These are phyloP conservation scores for Pythium oligandrum DNA, from an alignment of 352 stramenopile species.

Conservation along the genomic window DNA sequence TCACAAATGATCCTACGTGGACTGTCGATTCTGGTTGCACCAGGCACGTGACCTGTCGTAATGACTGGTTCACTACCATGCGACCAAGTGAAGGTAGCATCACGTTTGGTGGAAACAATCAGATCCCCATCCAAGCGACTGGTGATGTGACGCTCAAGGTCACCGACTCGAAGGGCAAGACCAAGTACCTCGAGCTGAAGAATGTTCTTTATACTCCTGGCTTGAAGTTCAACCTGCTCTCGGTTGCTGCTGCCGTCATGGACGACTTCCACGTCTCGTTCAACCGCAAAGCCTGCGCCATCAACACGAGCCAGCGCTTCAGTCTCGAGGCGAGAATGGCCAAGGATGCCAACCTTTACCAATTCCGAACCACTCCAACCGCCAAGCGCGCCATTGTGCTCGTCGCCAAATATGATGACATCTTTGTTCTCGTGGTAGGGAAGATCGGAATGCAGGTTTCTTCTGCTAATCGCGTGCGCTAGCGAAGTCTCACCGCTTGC, in stretches of 20 bases:
- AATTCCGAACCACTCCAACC: neutral
- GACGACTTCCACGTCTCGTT: slow-evolving; percentile 5
- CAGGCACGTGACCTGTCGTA: too few relatives aligned
- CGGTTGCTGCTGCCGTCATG: neutral
- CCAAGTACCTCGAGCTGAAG: neutral
- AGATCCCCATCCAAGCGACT: slow-evolving; percentile 14
- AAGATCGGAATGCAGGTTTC: slow-evolving; percentile 8
- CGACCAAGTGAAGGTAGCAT: slow-evolving; percentile 3
- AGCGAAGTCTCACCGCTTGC: slow-evolving; percentile 18
- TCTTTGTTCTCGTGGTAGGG: slow-evolving; percentile 3
- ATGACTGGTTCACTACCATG: slow-evolving; percentile 5
- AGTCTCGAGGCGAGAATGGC: slow-evolving; percentile 10
- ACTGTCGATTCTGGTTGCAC: slow-evolving; percentile 14
- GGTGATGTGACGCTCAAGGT: slow-evolving; percentile 14
- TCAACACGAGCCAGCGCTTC: slow-evolving; percentile 13
- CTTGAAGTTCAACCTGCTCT: slow-evolving; percentile 9
- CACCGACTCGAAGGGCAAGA: slow-evolving; percentile 14
- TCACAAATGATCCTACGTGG: slow-evolving; percentile 5
- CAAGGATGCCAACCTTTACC: slow-evolving; percentile 3
- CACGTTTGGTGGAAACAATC: slow-evolving; percentile 8
- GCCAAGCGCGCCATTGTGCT: neutral
- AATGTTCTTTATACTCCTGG: slow-evolving; percentile 10
- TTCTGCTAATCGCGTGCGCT: slow-evolving; percentile 14
- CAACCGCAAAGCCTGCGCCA: slow-evolving; percentile 2
- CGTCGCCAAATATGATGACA: slow-evolving; percentile 4